Percentiles rank a stretch among this genome's conserved stretches.
phyloP scores from a whole-genome alignment of 805 yeast species.

The Clavispora vitiphila region DNA sequence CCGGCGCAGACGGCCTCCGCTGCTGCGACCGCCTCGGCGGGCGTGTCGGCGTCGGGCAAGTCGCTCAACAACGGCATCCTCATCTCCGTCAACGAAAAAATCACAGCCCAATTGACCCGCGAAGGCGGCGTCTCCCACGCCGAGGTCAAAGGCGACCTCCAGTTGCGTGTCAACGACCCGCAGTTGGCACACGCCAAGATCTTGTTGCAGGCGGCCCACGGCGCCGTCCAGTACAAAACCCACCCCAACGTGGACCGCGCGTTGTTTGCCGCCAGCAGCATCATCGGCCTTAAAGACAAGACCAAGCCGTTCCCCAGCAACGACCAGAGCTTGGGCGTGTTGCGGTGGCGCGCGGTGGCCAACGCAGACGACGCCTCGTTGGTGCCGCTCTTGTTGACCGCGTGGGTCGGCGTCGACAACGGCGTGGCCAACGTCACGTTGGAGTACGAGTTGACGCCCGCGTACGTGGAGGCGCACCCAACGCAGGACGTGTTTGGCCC shows the following conservation, averaged over 20 bases:
- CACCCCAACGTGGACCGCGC: constrained; percentile 93
- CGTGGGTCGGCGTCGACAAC: constrained; percentile 74
- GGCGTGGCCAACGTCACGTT: constrained; percentile 69
- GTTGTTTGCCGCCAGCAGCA: constrained; percentile 51
- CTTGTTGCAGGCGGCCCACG: constrained; percentile 43
- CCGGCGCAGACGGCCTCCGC: too few relatives aligned
- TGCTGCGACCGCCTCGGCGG: constrained; percentile 18
- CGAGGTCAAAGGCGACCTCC: constrained; percentile 88
- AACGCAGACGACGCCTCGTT: constrained; percentile 45
- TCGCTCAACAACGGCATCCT: constrained; percentile 69
- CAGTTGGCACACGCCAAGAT: constrained; percentile 64
- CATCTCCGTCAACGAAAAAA: constrained; percentile 69
- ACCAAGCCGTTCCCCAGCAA: constrained; percentile 83
- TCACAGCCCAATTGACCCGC: constrained; percentile 72
- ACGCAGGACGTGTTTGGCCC: constrained; percentile 44
- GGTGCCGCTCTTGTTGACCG: constrained; percentile 67
- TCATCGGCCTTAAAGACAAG: constrained; percentile 72
- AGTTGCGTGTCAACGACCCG: constrained; percentile 79
- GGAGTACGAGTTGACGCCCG: constrained; percentile 73
- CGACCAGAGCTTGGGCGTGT: constrained; percentile 84
- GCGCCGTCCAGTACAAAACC: constrained; percentile 72
- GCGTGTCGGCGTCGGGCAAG: constrained; percentile 22
- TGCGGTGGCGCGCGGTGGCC: constrained; percentile 84
- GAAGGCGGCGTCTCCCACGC: constrained; percentile 70
- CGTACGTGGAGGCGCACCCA: constrained; percentile 24